Percentiles rank a stretch among this genome's conserved stretches.
Evolutionary conservation across 176 grass and related monocot genomes (phyloP).

Genomic region (Oryza longistaminata): DNA sequence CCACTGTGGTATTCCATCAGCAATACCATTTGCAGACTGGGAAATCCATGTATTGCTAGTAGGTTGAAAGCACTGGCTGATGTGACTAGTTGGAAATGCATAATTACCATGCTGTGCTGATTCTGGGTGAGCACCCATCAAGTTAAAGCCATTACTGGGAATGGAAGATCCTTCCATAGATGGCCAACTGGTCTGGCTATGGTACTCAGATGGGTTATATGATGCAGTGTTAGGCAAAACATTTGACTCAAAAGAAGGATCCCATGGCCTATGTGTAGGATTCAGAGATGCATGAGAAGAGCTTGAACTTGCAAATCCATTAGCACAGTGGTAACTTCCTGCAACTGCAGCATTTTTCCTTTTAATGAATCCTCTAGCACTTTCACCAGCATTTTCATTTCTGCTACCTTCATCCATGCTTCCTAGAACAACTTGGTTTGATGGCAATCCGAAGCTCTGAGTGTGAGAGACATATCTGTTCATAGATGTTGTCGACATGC

Average conservation of each 20-base stretch:
- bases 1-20: slow-evolving; percentile 49
- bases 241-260: slow-evolving; percentile 50
- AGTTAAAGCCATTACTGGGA: slow-evolving; percentile 39
- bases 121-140: slow-evolving; percentile 45
- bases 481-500: slow-evolving; percentile 51
- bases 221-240: slow-evolving; percentile 38
- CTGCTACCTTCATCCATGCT: slow-evolving; percentile 48
- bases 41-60: slow-evolving; percentile 49
- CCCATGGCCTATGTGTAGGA: slow-evolving; percentile 51
- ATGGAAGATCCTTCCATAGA: slow-evolving; percentile 53
- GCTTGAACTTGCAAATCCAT: slow-evolving; percentile 65
- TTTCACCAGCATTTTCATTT: slow-evolving; percentile 54
- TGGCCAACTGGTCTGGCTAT: slow-evolving; percentile 36
- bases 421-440: slow-evolving; percentile 47
- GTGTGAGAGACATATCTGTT: slow-evolving; percentile 46
- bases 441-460: slow-evolving; percentile 48
- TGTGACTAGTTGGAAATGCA: slow-evolving; percentile 44
- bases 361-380: slow-evolving; percentile 49
- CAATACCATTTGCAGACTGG: slow-evolving; percentile 52
- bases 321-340: slow-evolving; percentile 53
- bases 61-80: slow-evolving; percentile 41
- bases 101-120: slow-evolving; percentile 43
- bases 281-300: slow-evolving; percentile 54
- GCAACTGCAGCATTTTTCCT: slow-evolving; percentile 52
- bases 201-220: slow-evolving; percentile 53